Evolutionary conservation across 106 monocot genomes (phyloP), one percentile per base, ranked within the genome.

Genomic region (Dendrobium catenatum): DNA sequence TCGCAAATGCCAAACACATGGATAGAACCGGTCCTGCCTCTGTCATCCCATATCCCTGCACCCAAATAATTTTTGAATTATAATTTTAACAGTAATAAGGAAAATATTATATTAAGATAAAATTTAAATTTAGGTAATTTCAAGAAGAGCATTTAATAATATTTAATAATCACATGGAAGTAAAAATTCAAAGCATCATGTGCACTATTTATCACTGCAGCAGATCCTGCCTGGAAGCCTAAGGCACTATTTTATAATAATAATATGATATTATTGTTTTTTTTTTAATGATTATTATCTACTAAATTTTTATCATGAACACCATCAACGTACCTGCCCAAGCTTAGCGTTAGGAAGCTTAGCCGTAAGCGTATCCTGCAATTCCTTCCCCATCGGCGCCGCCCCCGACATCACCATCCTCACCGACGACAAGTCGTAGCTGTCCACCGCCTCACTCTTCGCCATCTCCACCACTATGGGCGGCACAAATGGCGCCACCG

Each of bases 301-400:
- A 13, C 1, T 51, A 51, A 51, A 51, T 51, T 51, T 15, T 31
- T 31, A 1, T 31, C 31, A 37, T 37, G 2, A 37, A 3, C 3
- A 37, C 64, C 2, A 6, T 0, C 9, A 42, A 20, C 42, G 5
- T 59, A 89, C 92, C 87, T 92, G 92, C 1, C 88, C 93, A 74
- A 90, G 81, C 67, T 73, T 85, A 73, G 90, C 88, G 19, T 83
- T 85, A 2, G 93, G 93, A 4, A 93, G 55, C 84, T 78, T 88
- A 31, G 82, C 79, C 55, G 26, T 54, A 46, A 90, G 64, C 5
- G 29, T 70, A 33, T 90, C 86, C 79, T 88, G 81, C 41, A 93
- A 78, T 83, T 90, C 93, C 85, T 85, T 88, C 40, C 90, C 90
- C 83, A 93, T 87, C 42, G 93, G 90, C 16, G 93, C 93, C 58